Base-by-base conservation (phyloP, 2,329 filamentous ascomycete genomes). In the Penicillium palitans region DNA sequence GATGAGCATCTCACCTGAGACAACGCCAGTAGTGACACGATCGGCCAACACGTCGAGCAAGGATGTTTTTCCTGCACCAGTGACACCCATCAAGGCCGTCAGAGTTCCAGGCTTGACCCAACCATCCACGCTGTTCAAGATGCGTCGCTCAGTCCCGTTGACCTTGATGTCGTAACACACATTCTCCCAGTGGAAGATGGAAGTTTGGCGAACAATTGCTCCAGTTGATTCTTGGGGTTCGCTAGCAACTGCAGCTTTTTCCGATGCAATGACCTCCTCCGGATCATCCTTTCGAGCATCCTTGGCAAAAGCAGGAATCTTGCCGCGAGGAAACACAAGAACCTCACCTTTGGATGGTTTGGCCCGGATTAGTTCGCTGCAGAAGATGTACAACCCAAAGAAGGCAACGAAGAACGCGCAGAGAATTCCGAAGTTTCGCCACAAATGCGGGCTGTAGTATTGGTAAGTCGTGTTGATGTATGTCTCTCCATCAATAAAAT, bases 31-130 rank as follows among this genome's bases (percentile, higher is more conserved):
- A 0, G 90, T 92, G 15, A 89, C 89, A 72, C 93, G 88, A 59
- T 89, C 90, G 46, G 93, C 93, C 62, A 97, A 81, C 37, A 90
- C 90, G 74, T 96, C 90, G 29, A 97, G 80, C 27, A 97, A 83
- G 0, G 93, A 96, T 0, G 93, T 97, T 75, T 97, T 97, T 57
- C 93, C 93, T 24, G 93, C 93, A 64, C 93, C 92, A 35, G 89
- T 92, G 6, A 93, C 90, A 77, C 91, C 83, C 92, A 96, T 96
- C 5, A 96, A 81, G 35, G 91, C 92, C 8, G 92, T 96, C 51
- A 96, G 74, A 15, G 91, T 96, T 60, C 93, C 93, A 4, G 93
- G 93, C 76, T 96, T 95, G 59, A 97, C 91, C 90, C 91, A 96
- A 33, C 93, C 93, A 70, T 96, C 90, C 12, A 96, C 90, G 60